These are phyloP conservation scores for Trichoderma hamatum DNA, from an alignment of 2,329 filamentous ascomycete genomes.

Conservation along the genomic window DNA sequence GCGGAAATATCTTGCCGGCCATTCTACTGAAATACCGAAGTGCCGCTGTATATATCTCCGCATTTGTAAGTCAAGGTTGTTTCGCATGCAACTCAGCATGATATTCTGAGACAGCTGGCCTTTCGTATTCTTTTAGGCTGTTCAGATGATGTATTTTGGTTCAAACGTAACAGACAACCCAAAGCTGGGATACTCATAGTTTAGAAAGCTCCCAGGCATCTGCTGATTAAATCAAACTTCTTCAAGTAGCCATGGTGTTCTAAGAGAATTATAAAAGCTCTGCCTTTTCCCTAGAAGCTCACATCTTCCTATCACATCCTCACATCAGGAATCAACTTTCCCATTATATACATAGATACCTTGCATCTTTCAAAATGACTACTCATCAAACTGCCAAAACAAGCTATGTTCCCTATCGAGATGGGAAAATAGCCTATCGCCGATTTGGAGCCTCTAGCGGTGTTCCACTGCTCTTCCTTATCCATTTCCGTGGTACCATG, in stretches of 20 bases:
- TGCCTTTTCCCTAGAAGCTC: background rate
- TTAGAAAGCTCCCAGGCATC: background rate
- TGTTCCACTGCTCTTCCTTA: background rate
- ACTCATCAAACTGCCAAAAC: slow-evolving; percentile 1
- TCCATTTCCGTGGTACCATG: background rate
- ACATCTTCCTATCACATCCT: background rate
- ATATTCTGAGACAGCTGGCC: background rate
- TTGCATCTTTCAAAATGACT: background rate
- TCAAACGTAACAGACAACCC: background rate
- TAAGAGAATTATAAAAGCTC: background rate
- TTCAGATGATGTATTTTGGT: background rate
- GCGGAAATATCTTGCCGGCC: background rate
- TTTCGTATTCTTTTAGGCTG: background rate
- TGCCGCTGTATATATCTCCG: background rate
- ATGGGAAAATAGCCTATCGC: background rate
- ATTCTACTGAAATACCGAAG: background rate
- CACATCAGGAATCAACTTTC: background rate
- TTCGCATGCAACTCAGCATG: background rate
- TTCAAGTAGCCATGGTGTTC: background rate
- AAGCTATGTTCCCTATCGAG: background rate
- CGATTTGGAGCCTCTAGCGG: background rate
- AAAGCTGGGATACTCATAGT: background rate
- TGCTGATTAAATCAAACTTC: background rate
- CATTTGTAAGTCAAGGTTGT: background rate
- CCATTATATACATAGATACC: background rate